Base-by-base conservation (phyloP, 2,329 filamentous ascomycete genomes). In the Alternaria conjuncta region DNA sequence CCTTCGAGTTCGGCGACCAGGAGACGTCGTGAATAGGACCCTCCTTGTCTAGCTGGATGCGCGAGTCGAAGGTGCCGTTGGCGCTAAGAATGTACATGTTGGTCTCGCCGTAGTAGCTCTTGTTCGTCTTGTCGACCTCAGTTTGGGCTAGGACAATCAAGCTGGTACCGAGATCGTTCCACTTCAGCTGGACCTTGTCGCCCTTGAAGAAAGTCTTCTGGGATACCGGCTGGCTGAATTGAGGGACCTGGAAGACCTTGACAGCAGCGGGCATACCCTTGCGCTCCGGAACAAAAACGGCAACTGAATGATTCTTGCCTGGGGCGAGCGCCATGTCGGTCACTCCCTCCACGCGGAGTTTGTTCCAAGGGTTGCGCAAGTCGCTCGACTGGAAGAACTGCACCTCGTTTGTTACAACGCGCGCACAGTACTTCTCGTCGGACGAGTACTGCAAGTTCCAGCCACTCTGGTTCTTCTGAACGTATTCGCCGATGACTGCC, bases 191-290 rank as follows among this genome's bases (percentile, higher is more conserved):
- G 51, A 99, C 95, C 85, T 98, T 98, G 85, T 99, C 96, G 68
- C 94, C 94, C 85, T 99, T 99, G 89, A 94, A 99, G 79, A 99
- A 99, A 2, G 92, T 97, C 89, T 99, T 99, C 80, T 98, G 95
- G 43, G 95, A 97, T 54, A 97, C 90, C 5, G 94, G 90, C 57
- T 84, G 85, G 67, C 83, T 87, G 82, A 98, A 98, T 73, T 96
- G 87, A 45, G 96, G 95, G 36, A 98, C 92, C 71, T 95, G 93
- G 84, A 92, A 99, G 64, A 98, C 92, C 83, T 96, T 97, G 80
- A 98, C 94, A 2, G 92, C 88, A 58, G 96, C 94, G 36, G 96
- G 96, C 87, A 94, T 92, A 55, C 96, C 95, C 91, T 97, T 97
- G 82, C 93, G 92, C 84, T 97, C 95, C 9, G 96, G 96, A 69